phyloP scores from a whole-genome alignment of 75 land plant species.

The Adiantum capillusveneris region DNA sequence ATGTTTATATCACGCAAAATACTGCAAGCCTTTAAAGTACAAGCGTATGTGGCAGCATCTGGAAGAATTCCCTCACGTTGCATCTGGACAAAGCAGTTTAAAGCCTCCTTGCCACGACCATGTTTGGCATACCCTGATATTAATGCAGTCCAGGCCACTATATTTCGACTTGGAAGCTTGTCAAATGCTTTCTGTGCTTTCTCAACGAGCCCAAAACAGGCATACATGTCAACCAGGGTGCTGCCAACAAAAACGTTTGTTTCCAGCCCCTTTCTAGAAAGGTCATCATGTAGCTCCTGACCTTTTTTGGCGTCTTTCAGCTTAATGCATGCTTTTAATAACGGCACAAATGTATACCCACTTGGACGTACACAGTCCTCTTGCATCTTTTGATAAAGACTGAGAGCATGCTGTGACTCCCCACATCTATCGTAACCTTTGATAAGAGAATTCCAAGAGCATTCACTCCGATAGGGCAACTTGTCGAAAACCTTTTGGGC shows the following conservation, averaged over 20 bases:
- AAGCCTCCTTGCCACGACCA: constrained; percentile 9
- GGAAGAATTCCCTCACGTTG: constrained; percentile 4
- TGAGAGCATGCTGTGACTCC: constrained; percentile 5
- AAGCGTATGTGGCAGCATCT: neutral
- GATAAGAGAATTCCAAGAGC: constrained; percentile 9
- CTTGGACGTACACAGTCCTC: neutral
- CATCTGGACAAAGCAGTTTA: constrained; percentile 10
- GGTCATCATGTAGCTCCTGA: constrained; percentile 1
- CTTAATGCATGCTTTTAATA: constrained; percentile 4
- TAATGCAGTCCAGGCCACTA: constrained; percentile 5
- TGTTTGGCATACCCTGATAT: constrained; percentile 11
- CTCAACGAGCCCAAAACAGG: neutral
- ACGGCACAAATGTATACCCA: constrained; percentile 3
- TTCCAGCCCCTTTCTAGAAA: constrained; percentile 1
- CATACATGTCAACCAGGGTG: constrained; percentile 14
- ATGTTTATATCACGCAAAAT: neutral
- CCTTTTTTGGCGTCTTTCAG: constrained; percentile 6
- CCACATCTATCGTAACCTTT: constrained; percentile 6
- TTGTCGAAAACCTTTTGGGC: constrained; percentile 13
- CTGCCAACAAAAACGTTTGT: neutral
- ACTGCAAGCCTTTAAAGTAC: constrained; percentile 6
- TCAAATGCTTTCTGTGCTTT: constrained; percentile 8
- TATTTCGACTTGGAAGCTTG: neutral
- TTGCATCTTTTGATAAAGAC: constrained; percentile 5
- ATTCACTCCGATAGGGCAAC: constrained; percentile 3